Evolutionary conservation across 2,329 filamentous ascomycete genomes (phyloP), one percentile per base, ranked within the genome.

Genomic region (Fusarium cicatricum): DNA sequence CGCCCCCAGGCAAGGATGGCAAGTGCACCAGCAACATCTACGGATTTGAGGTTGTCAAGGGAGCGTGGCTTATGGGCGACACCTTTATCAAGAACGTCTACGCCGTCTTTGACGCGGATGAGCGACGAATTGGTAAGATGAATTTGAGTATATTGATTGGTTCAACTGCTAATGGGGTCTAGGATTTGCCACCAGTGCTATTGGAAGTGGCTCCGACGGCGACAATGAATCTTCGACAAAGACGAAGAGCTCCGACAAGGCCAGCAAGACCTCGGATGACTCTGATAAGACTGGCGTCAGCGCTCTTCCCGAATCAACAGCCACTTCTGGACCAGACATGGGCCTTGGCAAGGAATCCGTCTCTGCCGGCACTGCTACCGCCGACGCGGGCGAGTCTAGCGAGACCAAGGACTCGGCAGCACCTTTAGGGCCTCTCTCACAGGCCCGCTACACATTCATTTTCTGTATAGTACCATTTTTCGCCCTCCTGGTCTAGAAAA

Each of bases 51-150:
- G 85, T 90, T 12, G 87, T 91, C 40, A 75, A 80, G 1, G 80
- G 78, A 65, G 66, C 86, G 23, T 96, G 92, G 91, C 80, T 97
- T n/a, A 75, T 96, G 1, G 92, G 92, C 2, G 92, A 92, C 63
- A 85, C 89, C 1, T 96, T 96, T 67, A 76, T 97, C 58, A 96
- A 96, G 78, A 96, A 96, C 65, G 92, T 96, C 14, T 96, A 96
- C 71, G 81, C 86, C 2, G 88, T 95, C 19, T 96, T 96, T 71
- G 92, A 97, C 72, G 85, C 85, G 47, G 91, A 94, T 59, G 70
- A 86, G 61, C 75, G 73, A 37, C 83, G 82, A 45, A 85, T 92
- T 61, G 90, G 88, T 84, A 71, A 71, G 79, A 71, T 23, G 9
- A 9, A 6, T 10, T 9, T 1, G 28, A 15, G 4, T 1, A 15